A percentile compares a stretch with the other conserved stretches of the same genome.
Conservation (phyloP, 1,139 yeast species). For the Debaryomyces robertsiae region DNA sequence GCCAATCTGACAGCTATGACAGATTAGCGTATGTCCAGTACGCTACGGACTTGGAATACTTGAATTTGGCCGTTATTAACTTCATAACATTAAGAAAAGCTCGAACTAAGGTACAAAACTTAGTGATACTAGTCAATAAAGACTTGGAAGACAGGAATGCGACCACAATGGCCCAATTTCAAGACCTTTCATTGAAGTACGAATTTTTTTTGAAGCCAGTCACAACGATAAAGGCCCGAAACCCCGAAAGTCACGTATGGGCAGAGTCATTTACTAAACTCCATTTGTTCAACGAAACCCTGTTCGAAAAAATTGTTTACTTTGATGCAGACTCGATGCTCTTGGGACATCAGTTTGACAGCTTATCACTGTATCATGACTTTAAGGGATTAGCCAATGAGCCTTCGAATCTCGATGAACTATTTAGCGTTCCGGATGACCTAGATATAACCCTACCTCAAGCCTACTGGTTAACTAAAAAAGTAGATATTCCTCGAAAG, state of each 20-base stretch:
- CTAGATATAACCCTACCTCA: constrained; percentile 38
- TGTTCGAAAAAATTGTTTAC: constrained; percentile 42
- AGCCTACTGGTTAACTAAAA: constrained; percentile 38
- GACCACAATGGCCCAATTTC: constrained; percentile 8
- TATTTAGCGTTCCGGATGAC: constrained; percentile 30
- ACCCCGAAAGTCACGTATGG: constrained; percentile 41
- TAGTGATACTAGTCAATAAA: constrained; percentile 30
- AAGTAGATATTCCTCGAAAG: constrained; percentile 17
- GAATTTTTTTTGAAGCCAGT: constrained; percentile 27
- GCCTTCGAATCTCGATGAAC: constrained; percentile 32
- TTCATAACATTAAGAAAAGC: constrained; percentile 27
- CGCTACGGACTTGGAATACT: constrained; percentile 37
- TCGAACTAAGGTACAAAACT: constrained; percentile 24
- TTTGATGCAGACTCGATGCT: constrained; percentile 50
- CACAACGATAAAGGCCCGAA: constrained; percentile 17
- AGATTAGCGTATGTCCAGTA: constrained; percentile 38
- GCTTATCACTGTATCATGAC: constrained; percentile 9
- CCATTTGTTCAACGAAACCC: constrained; percentile 50
- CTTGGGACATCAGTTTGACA: constrained; percentile 14
- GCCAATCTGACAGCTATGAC: constrained; percentile 12
- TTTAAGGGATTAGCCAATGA: constrained; percentile 13
- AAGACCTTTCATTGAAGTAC: constrained; percentile 12
- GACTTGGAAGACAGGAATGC: constrained; percentile 12
- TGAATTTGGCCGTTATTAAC: constrained; percentile 37
- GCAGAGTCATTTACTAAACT: constrained; percentile 56